Evolutionary conservation across 495 filamentous ascomycete species (phyloP), one percentile per base, ranked within the genome.

Genomic region (Podospora appendiculata): DNA sequence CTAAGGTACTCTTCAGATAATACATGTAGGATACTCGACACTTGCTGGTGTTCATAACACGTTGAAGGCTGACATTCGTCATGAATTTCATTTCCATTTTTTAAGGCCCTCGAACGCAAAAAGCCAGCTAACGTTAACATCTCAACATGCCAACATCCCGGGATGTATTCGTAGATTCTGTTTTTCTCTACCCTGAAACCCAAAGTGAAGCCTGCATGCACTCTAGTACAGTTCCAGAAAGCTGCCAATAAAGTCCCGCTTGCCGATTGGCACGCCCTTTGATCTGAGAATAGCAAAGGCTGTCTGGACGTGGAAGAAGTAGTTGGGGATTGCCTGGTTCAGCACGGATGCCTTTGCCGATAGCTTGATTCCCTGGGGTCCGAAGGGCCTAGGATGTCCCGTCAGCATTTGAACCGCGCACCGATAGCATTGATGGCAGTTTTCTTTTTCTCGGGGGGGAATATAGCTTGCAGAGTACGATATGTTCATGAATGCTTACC

Each of bases 221-320:
- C 2, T 25, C 25, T 25, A 25, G 25, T 42, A 42, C 4, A 8
- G 14, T 1, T 19, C 41, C 36, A 73, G 42, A 45, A 67, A 70
- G 12, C 47, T 32, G 38, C 49, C 57, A 46, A 79, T 44, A 53
- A 66, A 85, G 62, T 83, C 75, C 38, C 34, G 34, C 70, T 83
- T 83, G 4, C 77, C 76, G 10, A 86, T n/a, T 0, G 73, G 69
- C 47, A 81, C 80, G 2, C 81, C 81, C 54, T 77, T 68, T 40
- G 59, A 61, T 16, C 80, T 61, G 48, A 86, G 60, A 49, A 86
- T 77, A 3, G 52, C 64, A 62, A 83, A 84, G 34, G 78, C 65
- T 4, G 68, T 80, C 16, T 60, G 64, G 32, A 79, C 43, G 61
- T 85, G 81, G 66, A 86, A 85, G 54, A 68, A 78, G 51, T 83